Percentiles rank a stretch among this genome's conserved stretches.
These are phyloP conservation scores for Cutaneotrichosporon arboriforme DNA, from an alignment of 1,284 basidiomycete genomes.

Conservation along the genomic window DNA sequence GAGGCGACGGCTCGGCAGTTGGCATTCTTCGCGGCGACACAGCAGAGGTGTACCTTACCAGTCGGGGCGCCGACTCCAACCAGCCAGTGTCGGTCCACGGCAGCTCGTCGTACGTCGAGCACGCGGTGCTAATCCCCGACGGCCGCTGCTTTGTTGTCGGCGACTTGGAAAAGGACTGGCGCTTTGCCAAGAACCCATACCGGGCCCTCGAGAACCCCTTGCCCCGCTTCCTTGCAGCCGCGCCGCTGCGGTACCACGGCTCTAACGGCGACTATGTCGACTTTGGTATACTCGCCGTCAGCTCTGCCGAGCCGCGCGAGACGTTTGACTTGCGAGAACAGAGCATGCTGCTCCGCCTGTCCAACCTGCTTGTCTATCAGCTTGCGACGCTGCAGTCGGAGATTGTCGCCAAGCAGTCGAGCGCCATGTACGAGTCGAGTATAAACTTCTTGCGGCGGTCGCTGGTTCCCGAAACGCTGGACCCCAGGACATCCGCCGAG, in stretches of 20 bases:
- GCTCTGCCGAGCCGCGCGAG: constrained; percentile 24
- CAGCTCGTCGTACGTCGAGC: constrained; percentile 10
- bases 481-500: not conserved
- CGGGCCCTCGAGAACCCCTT: not conserved
- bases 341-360: constrained; percentile 33
- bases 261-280: constrained; percentile 24
- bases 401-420: constrained; percentile 29
- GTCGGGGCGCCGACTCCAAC: not conserved
- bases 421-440: constrained; percentile 34
- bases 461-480: constrained; percentile 24
- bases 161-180: constrained; percentile 36
- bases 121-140: constrained; percentile 12
- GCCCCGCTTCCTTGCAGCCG: constrained; percentile 31
- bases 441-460: constrained; percentile 39
- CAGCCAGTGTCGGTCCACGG: not conserved
- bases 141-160: constrained; percentile 27
- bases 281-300: constrained; percentile 36
- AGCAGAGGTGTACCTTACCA: constrained; percentile 7
- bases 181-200: constrained; percentile 28
- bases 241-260: constrained; percentile 29
- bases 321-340: constrained; percentile 30
- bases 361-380: constrained; percentile 44
- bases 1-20: constrained; percentile 5
- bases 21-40: constrained; percentile 13
- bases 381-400: constrained; percentile 37